phyloP scores from a whole-genome alignment of 768 basidiomycete genomes.

The Hericium alpestre region DNA sequence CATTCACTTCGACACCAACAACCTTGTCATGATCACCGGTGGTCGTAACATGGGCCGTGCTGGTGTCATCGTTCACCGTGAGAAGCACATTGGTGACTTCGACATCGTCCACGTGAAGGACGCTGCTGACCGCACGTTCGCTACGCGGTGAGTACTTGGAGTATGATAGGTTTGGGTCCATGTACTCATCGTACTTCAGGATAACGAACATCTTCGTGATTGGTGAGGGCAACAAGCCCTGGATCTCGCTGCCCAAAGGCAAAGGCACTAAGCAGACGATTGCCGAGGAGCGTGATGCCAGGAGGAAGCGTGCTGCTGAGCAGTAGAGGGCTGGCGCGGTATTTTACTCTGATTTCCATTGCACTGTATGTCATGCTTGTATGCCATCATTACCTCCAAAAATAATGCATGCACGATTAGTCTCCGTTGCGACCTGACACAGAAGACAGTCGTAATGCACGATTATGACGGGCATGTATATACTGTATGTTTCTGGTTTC shows the following conservation, averaged over 20 bases:
- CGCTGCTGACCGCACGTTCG: constrained; percentile 88
- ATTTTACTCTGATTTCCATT: constrained; percentile 3
- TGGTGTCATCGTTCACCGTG: constrained; percentile 90
- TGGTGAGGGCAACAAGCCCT: constrained; percentile 90
- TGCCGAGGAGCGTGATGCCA: constrained; percentile 88
- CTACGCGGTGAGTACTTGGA: constrained; percentile 68
- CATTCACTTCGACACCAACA: constrained; percentile 94
- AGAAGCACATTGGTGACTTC: constrained; percentile 96
- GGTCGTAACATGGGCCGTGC: constrained; percentile 99
- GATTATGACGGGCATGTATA: neutral
- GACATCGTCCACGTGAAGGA: constrained; percentile 99
- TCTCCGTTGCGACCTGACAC: too few relatives aligned
- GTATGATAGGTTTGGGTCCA: neutral
- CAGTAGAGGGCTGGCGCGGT: constrained; percentile 31
- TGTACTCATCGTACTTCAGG: constrained; percentile 28
- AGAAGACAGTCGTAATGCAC: too few relatives aligned
- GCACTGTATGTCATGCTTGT: constrained; percentile 19
- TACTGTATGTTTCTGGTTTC: neutral
- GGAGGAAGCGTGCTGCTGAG: constrained; percentile 73
- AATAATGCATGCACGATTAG: constrained; percentile 8
- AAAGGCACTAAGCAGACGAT: constrained; percentile 98
- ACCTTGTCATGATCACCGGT: constrained; percentile 95
- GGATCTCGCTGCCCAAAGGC: constrained; percentile 94
- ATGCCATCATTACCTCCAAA: constrained; percentile 16
- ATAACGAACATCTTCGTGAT: constrained; percentile 97